Base-by-base conservation (phyloP, 768 basidiomycete species). In the Symmetrospora coprosmae region DNA sequence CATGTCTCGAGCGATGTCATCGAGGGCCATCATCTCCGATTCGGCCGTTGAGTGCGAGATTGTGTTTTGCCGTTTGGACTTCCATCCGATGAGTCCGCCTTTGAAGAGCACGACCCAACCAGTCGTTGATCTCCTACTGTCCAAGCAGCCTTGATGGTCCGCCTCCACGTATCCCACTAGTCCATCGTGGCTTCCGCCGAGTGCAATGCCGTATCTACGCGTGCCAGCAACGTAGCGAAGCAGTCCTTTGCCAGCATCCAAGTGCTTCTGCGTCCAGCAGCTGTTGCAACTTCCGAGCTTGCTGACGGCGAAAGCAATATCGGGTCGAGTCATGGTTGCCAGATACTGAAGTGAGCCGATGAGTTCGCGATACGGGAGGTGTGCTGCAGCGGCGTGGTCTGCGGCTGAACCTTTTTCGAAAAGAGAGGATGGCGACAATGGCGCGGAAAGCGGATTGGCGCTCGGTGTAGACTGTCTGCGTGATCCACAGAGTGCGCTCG, bases 21-120 rank as follows among this genome's bases (percentile, higher is more conserved):
- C 39, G 25, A 41, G n/a, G 17, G 64, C 49, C 21, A 65, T 66
- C 56, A 64, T 66, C 37, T 69, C 68, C 11, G 68, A 52, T 39
- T 69, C 68, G 1, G 66, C 66, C 1, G 64, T 63, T 3, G 68
- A 69, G 19, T 49, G 48, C 21, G 35, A 23, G 9, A 33, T 33
- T n/a, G 33, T 41, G 34, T 17, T 38, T 25, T 43, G 31, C 25
- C 43, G 49, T 30, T 52, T 50, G 14, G 38, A 38, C 14, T 27
- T 33, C 50, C 50, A 52, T 33, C 17, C 35, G 4, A 52, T 38
- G 14, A 27, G 23, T 4, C 50, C 50, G 19, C 35, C 50, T 11
- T 52, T 52, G 50, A 9, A 31, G 8, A n/a, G 28, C 5, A 49
- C 48, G 17, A 31, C 7, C 48, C 48, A 49, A n/a, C 48, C 48